phyloP scores from a whole-genome alignment of 169 alveolate genomes.

The Plasmodium berghei region DNA sequence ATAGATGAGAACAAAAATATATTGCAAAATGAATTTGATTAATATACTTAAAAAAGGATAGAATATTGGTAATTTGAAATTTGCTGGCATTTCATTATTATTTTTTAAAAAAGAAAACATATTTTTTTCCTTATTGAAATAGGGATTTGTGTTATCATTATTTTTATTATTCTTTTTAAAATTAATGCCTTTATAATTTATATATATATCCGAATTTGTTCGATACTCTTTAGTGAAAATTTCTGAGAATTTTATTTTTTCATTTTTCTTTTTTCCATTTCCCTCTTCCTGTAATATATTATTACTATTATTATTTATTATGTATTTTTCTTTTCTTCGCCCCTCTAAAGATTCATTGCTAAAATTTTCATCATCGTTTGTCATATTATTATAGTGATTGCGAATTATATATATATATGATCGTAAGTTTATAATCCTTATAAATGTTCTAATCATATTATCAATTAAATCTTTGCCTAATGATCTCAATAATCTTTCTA shows the following conservation, averaged over 20 bases:
- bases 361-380: conserved; percentile 1
- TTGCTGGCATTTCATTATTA: conserved; percentile 26
- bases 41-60: conserved; percentile 62
- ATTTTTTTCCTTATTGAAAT: conserved; percentile 4
- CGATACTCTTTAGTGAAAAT: neutral
- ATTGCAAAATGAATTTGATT: conserved; percentile 65
- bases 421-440: conserved; percentile 68
- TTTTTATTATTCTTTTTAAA: neutral
- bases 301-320: neutral
- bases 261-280: neutral
- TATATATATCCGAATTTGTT: neutral
- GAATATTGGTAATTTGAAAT: conserved; percentile 68
- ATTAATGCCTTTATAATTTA: neutral
- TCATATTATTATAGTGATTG: conserved; percentile 14
- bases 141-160: neutral
- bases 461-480: conserved; percentile 91
- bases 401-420: conserved; percentile 38
- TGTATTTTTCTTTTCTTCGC: neutral
- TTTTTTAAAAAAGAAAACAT: conserved; percentile 8
- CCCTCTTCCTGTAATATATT: neutral
- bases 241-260: neutral
- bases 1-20: conserved; percentile 80
- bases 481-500: conserved; percentile 90
- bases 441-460: conserved; percentile 80
- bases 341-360: neutral